Evolutionary conservation across 1,139 yeast genomes (phyloP).

Genomic region (Zhuliangozyma parablackwelliae): DNA sequence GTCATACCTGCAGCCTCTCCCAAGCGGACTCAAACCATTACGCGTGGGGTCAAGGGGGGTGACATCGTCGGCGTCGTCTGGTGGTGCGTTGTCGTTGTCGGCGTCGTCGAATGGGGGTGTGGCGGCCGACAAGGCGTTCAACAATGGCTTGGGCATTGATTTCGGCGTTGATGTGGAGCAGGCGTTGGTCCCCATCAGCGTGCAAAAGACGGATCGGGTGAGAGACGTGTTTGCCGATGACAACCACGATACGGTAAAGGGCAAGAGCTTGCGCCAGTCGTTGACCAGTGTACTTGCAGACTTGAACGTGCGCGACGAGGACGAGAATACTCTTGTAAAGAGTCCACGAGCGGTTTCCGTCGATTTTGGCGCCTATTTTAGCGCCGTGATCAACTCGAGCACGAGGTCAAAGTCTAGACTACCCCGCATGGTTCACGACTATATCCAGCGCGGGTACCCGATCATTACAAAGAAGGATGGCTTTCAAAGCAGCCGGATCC

Average conservation of each 20-base stretch:
- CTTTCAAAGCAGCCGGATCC: constrained; percentile 19
- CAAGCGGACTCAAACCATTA: constrained; percentile 16
- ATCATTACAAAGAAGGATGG: constrained; percentile 18
- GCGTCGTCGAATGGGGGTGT: constrained; percentile 4
- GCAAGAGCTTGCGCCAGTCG: constrained; percentile 11
- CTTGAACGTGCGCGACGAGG: constrained; percentile 11
- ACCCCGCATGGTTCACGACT: constrained; percentile 25
- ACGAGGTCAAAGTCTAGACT: constrained; percentile 13
- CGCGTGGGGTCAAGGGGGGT: constrained; percentile 12
- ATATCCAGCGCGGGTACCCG: constrained; percentile 19
- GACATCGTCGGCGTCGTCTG: background rate
- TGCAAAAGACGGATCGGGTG: constrained; percentile 28
- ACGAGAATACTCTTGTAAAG: constrained; percentile 5
- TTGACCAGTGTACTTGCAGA: constrained; percentile 12
- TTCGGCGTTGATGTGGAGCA: constrained; percentile 31
- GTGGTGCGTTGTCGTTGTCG: constrained; percentile 1
- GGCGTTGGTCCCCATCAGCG: constrained; percentile 30
- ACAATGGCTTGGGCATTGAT: constrained; percentile 25
- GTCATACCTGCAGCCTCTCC: too few relatives aligned
- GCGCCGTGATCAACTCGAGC: constrained; percentile 7
- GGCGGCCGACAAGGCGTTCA: constrained; percentile 1
- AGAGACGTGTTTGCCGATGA: constrained; percentile 16
- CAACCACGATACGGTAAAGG: background rate
- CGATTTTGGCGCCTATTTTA: constrained; percentile 6
- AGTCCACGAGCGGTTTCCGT: constrained; percentile 4